These are phyloP conservation scores for Berberis vulgaris DNA, from an alignment of 164 flowering plant genomes.

Conservation along the genomic window DNA sequence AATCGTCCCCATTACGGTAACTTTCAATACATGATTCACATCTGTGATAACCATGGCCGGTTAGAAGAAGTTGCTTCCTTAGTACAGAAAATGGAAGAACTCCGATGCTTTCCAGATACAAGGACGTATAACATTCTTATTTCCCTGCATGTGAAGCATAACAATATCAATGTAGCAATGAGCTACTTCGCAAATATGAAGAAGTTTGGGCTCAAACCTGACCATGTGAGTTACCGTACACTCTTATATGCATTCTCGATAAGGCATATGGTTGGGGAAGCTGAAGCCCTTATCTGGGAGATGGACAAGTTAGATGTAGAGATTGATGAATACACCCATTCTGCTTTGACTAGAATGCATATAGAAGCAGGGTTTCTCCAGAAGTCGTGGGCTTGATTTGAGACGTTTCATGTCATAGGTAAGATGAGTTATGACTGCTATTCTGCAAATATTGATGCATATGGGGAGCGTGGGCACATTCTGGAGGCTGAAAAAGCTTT, in stretches of 20 bases:
- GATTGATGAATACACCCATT: constrained; percentile 84
- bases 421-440: constrained; percentile 79
- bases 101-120: constrained; percentile 67
- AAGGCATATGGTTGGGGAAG: constrained; percentile 69
- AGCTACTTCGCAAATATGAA: constrained; percentile 63
- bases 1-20: constrained; percentile 61
- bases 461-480: constrained; percentile 65
- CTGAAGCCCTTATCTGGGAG: constrained; percentile 61
- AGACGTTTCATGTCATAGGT: constrained; percentile 58
- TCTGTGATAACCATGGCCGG: constrained; percentile 70
- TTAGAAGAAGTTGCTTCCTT: constrained; percentile 55
- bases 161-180: constrained; percentile 47
- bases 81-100: constrained; percentile 74
- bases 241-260: constrained; percentile 78
- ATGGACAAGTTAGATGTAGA: constrained; percentile 64
- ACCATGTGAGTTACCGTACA: constrained; percentile 74
- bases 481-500: constrained; percentile 74
- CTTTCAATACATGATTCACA: constrained; percentile 94
- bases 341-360: constrained; percentile 84
- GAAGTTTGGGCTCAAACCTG: constrained; percentile 54
- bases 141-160: constrained; percentile 57
- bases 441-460: constrained; percentile 91
- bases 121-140: constrained; percentile 90
- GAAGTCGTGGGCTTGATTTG: constrained; percentile 82
- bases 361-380: constrained; percentile 66